phyloP scores from a whole-genome alignment of 2,329 filamentous ascomycete species.

The Aureobasidium zeae region DNA sequence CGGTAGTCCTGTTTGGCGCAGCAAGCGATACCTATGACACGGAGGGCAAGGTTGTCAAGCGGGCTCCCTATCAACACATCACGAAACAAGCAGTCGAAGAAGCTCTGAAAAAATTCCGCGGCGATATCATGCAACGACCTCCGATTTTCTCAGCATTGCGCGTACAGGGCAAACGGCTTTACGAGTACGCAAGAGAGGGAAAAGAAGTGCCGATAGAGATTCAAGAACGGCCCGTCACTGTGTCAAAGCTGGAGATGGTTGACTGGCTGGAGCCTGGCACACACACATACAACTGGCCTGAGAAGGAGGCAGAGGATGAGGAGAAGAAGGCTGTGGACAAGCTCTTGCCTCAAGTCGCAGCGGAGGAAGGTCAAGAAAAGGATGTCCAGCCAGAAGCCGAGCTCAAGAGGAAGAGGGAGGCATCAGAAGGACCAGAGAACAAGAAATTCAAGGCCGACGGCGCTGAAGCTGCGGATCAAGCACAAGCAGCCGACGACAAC shows the following conservation, averaged over 20 bases:
- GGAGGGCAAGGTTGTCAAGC: slow-evolving; percentile 70
- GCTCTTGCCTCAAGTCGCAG: slow-evolving; percentile 36
- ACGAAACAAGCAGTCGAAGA: slow-evolving; percentile 70
- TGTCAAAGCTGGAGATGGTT: slow-evolving; percentile 65
- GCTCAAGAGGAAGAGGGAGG: slow-evolving; percentile 27
- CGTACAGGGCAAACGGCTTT: slow-evolving; percentile 86
- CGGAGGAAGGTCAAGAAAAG: slow-evolving; percentile 24
- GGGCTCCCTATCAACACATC: slow-evolving; percentile 68
- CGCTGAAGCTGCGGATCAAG: slow-evolving; percentile 12
- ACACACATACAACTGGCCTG: slow-evolving; percentile 71
- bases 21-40: slow-evolving; percentile 89
- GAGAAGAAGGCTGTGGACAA: slow-evolving; percentile 71
- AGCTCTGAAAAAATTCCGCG: slow-evolving; percentile 64
- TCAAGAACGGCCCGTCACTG: slow-evolving; percentile 67
- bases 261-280: slow-evolving; percentile 77
- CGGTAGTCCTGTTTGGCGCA: slow-evolving; percentile 79
- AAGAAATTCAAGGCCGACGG: slow-evolving; percentile 14
- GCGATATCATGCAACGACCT: slow-evolving; percentile 79
- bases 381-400: slow-evolving; percentile 18
- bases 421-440: slow-evolving; percentile 16
- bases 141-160: slow-evolving; percentile 89
- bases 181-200: slow-evolving; percentile 90
- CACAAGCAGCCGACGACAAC: not conserved
- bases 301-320: slow-evolving; percentile 63
- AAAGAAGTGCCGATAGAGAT: slow-evolving; percentile 80